These are phyloP conservation scores for Casuarina cunninghamiana DNA, from an alignment of 306 rosid genomes.

Conservation along the genomic window DNA sequence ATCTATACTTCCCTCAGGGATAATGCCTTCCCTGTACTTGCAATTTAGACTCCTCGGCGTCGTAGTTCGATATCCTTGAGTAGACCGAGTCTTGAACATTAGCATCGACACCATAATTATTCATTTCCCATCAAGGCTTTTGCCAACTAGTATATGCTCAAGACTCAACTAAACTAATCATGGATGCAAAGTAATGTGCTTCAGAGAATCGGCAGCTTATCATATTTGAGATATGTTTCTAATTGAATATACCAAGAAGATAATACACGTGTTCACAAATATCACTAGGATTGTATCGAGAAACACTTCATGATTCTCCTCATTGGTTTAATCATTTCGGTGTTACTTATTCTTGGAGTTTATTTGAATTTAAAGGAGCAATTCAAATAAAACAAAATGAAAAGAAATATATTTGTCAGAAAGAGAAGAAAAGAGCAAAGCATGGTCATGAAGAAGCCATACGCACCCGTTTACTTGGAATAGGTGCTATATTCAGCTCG, in stretches of 20 bases:
- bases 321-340: neutral
- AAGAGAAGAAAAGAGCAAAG: neutral
- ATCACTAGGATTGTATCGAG: neutral
- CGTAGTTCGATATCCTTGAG: no score
- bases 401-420: neutral
- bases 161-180: neutral
- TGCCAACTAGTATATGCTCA: neutral
- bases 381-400: neutral
- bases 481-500: constrained; percentile 77
- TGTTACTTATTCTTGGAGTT: neutral
- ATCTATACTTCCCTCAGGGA: no score
- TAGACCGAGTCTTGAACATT: no score
- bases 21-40: no score
- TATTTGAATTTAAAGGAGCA: no score
- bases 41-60: no score
- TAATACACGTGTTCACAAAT: neutral
- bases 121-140: neutral
- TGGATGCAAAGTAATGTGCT: neutral
- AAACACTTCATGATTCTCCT: neutral
- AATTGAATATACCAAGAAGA: neutral
- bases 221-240: neutral
- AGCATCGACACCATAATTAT: no score
- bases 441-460: neutral
- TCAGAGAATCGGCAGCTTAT: neutral
- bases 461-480: constrained; percentile 94